Evolutionary conservation across 176 grass and related monocot species (phyloP), one percentile per base, ranked within the genome.

Genomic region (Rhynchospora pubera): DNA sequence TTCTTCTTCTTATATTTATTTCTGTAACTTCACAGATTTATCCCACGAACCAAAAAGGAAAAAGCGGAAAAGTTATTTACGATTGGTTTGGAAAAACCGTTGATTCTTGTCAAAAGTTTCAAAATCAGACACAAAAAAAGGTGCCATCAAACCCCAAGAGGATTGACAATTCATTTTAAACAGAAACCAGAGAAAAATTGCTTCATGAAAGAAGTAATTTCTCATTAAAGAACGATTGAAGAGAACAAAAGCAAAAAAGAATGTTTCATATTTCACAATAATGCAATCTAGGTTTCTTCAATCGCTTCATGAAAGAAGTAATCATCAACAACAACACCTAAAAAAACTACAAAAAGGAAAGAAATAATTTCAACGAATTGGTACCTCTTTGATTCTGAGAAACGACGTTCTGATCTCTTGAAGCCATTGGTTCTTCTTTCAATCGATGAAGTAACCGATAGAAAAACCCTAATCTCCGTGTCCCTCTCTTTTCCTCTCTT

Each of bases 381-480:
- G 45, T 5, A 82, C 79, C 79, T 82, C 58, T 82, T 22, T 66
- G 58, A 21, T 82, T 82, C 34, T 82, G 43, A 63, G 43, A 48
- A 82, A 46, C 79, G 59, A 65, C 57, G 5, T 82, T 82, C 9
- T 46, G 16, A 65, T 50, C 47, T 82, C 13, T 82, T 16, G 79
- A 47, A 19, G 79, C 79, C 79, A 82, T 82, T 67, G 45, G 19
- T 79, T 45, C 2, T 57, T 57, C 12, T 52, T 51, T 70, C 34
- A 44, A 45, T 70, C 16, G 18, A 58, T 19, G 16, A 7, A 58
- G 5, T 15, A 7, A 28, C 0, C 0, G 18, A 58, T 28, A 39
- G 2, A 39, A 39, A 39, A 57, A n/a, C 6, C 55, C 15, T 1
- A 57, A 57, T 16, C 55, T 57, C 14, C 55, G 55, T 18, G 60